These are phyloP conservation scores for Hericium coralloides DNA, from an alignment of 768 basidiomycete genomes.

Conservation along the genomic window DNA sequence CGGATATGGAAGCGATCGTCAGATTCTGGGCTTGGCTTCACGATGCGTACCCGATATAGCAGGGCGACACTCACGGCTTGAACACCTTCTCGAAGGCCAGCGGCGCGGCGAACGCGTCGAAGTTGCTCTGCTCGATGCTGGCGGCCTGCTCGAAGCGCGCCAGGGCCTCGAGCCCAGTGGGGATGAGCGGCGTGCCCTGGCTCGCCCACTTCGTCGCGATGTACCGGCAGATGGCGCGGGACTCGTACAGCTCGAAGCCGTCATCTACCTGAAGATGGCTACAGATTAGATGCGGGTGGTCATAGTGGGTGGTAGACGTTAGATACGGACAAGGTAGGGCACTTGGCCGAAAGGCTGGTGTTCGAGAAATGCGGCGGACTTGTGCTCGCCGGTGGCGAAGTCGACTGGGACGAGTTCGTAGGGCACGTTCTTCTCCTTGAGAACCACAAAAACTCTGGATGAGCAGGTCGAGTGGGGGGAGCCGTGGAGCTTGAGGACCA, in stretches of 20 bases:
- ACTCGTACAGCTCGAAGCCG: constrained; percentile 54
- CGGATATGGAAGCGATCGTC: too few species aligned
- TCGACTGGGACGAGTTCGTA: constrained; percentile 43
- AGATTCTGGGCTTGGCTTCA: background rate
- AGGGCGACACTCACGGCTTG: constrained; percentile 31
- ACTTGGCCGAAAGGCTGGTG: constrained; percentile 61
- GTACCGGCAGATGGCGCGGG: constrained; percentile 54
- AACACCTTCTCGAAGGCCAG: constrained; percentile 41
- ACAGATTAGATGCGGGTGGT: background rate
- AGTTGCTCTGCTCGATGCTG: constrained; percentile 44
- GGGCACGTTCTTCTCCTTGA: constrained; percentile 48
- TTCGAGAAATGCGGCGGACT: constrained; percentile 30
- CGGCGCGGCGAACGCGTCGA: constrained; percentile 36
- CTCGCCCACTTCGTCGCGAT: constrained; percentile 41
- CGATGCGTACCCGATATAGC: background rate
- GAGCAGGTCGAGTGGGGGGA: constrained; percentile 35
- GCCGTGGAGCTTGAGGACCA: constrained; percentile 31
- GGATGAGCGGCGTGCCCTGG: constrained; percentile 39
- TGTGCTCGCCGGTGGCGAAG: constrained; percentile 35
- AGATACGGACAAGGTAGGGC: constrained; percentile 39
- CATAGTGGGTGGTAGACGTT: too few species aligned
- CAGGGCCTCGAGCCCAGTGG: constrained; percentile 27
- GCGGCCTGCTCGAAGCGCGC: constrained; percentile 37
- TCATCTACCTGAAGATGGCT: constrained; percentile 33
- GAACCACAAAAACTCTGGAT: constrained; percentile 38